phyloP scores from a whole-genome alignment of 1,284 basidiomycete genomes.

The Ganoderma lucidum region DNA sequence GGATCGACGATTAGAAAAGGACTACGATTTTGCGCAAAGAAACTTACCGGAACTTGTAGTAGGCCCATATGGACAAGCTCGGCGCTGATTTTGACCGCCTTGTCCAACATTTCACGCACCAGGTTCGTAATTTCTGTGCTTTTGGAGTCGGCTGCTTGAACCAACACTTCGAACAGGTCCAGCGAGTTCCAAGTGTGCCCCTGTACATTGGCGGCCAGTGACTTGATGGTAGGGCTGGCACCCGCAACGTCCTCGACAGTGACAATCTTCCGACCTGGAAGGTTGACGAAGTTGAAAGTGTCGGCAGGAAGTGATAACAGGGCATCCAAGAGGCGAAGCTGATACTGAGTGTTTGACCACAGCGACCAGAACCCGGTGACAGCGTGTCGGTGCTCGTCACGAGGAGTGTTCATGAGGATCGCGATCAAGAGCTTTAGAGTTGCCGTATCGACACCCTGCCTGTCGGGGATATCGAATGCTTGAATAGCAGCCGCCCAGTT shows the following conservation, averaged over 20 bases:
- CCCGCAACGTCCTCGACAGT: slow-evolving; percentile 86
- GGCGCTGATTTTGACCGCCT: slow-evolving; percentile 91
- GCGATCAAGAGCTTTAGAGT: slow-evolving; percentile 85
- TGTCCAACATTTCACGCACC: slow-evolving; percentile 90
- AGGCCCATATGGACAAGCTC: slow-evolving; percentile 96
- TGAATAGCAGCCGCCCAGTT: slow-evolving; percentile 85
- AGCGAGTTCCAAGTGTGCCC: slow-evolving; percentile 94
- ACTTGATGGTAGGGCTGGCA: slow-evolving; percentile 88
- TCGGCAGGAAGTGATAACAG: slow-evolving; percentile 89
- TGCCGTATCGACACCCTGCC: slow-evolving; percentile 83
- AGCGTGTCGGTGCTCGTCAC: slow-evolving; percentile 75
- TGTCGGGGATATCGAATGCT: slow-evolving; percentile 80
- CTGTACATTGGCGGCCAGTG: slow-evolving; percentile 86
- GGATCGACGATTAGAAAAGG: neutral
- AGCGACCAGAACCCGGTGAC: slow-evolving; percentile 83
- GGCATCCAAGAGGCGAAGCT: slow-evolving; percentile 88
- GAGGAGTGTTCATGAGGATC: slow-evolving; percentile 76
- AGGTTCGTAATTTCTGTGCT: slow-evolving; percentile 74
- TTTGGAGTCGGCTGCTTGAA: slow-evolving; percentile 78
- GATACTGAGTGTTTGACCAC: slow-evolving; percentile 89
- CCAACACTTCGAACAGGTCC: slow-evolving; percentile 91
- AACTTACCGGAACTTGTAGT: slow-evolving; percentile 88
- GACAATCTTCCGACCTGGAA: slow-evolving; percentile 84
- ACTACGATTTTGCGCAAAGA: neutral
- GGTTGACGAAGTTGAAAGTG: slow-evolving; percentile 89